Base-by-base conservation (phyloP, 345 rosid genomes). In the Bruguiera sexangula region DNA sequence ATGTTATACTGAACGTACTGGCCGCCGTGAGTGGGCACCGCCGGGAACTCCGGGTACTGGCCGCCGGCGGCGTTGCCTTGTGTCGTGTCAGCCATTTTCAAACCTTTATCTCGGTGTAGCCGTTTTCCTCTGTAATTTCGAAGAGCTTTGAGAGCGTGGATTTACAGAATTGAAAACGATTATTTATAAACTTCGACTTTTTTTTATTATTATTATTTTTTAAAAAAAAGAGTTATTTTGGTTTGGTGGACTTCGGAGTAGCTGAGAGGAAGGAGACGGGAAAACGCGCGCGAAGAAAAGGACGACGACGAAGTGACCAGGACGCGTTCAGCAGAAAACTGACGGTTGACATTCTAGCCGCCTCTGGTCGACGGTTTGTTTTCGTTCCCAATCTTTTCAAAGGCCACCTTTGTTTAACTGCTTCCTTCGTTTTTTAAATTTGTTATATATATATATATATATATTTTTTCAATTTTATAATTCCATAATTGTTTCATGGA, bases 31-130 rank as follows among this genome's bases (percentile, higher is more conserved):
- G 90, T 84, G 9, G 79, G 78, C 32, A 82, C 77, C 69, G 87
- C 89, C 81, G 97, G 97, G 69, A 95, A 90, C 48, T 90, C 97
- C 2, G 85, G 48, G 70, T 66, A 72, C 32, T 85, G 92, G 34
- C 86, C 85, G 60, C 86, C 84, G 52, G 65, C 85, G 66, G 68
- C 65, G 73, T 81, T 86, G 71, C 71, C 71, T 0, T 71, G 76
- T 5, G 66, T 26, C 8, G 54, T 27, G 55, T 71, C 83, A 36
- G 81, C 83, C 87, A 84, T 85, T 26, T 53, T 24, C 39, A 66
- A 13, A 54, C 55, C 67, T 54, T n/a, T 52, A 55, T 70, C 67
- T 63, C 43, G 60, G 50, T 75, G 5, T 29, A 9, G 37, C 21
- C 59, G 39, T 22, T 26, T 68, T 55, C 20, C 15, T 55, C 7